phyloP scores from a whole-genome alignment of 108 stramenopile species.

The Phaeodactylum tricornutum region DNA sequence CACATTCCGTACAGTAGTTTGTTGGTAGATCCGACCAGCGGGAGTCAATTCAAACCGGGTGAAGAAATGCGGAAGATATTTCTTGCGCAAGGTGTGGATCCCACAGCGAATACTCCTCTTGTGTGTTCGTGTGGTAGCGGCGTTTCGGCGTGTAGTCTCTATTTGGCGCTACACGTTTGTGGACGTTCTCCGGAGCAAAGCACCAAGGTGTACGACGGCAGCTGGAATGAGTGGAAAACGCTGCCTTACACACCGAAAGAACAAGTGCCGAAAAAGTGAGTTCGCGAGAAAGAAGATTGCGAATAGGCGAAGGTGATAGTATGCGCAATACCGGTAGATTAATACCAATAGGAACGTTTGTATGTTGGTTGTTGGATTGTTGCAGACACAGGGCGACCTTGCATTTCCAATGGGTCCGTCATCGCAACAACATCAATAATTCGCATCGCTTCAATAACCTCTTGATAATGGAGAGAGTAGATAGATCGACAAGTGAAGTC shows the following conservation, averaged over 20 bases:
- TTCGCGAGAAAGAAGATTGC: no score
- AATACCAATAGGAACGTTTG: no score
- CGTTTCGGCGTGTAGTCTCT: conserved; percentile 54
- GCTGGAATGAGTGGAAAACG: conserved; percentile 64
- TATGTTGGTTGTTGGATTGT: no score
- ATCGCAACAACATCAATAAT: no score
- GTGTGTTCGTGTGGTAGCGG: conserved; percentile 62
- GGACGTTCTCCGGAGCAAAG: conserved; percentile 30
- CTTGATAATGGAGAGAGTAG: no score
- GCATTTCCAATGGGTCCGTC: no score
- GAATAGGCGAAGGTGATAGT: no score
- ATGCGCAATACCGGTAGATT: no score
- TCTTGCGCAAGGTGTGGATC: conserved; percentile 13
- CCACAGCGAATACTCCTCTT: conserved; percentile 12
- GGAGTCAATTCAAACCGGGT: conserved; percentile 25
- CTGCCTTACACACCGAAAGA: conserved; percentile 42
- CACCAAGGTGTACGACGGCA: conserved; percentile 55
- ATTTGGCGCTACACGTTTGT: conserved; percentile 48
- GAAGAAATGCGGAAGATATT: conserved; percentile 32
- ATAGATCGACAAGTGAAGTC: no score
- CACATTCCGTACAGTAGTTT: conserved; percentile 48
- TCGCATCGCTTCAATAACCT: no score
- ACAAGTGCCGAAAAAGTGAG: no score
- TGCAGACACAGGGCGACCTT: no score
- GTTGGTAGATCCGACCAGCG: conserved; percentile 6